Evolutionary conservation across 2,329 filamentous ascomycete species (phyloP).

Genomic region (Aspergillus brasiliensis): DNA sequence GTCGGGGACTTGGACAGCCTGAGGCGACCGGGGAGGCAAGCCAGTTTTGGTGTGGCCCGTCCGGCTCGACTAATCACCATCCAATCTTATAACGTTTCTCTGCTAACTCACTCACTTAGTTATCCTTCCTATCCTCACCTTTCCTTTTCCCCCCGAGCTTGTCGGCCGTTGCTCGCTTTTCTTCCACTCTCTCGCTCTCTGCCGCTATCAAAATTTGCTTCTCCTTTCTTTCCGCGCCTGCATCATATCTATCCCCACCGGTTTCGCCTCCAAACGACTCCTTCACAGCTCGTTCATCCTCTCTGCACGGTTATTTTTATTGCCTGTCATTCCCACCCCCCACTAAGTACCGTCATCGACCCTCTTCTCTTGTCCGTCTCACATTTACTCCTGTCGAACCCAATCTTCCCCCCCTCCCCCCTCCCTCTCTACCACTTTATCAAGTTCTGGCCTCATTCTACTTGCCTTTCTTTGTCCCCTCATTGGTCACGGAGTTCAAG

Average conservation of each 20-base stretch:
- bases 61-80: neutral
- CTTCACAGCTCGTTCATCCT: no score
- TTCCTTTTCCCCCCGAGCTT: neutral
- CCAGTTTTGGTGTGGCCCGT: neutral
- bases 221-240: neutral
- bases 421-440: neutral
- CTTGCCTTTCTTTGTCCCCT: neutral
- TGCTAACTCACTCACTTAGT: no score
- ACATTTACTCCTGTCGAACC: neutral
- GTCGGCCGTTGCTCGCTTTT: neutral
- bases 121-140: neutral
- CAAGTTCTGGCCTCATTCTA: neutral
- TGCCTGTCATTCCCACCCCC: no score
- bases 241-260: neutral
- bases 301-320: no score
- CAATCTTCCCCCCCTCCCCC: neutral
- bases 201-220: neutral
- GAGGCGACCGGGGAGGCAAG: slow-evolving; percentile 9
- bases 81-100: neutral
- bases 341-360: no score
- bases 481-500: neutral
- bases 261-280: no score
- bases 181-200: neutral
- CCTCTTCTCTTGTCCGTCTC: neutral
- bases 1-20: slow-evolving; percentile 3